Percentiles rank a stretch among this genome's conserved stretches.
Conservation (phyloP, 257 asterid species). For the Nicotiana knightiana region DNA sequence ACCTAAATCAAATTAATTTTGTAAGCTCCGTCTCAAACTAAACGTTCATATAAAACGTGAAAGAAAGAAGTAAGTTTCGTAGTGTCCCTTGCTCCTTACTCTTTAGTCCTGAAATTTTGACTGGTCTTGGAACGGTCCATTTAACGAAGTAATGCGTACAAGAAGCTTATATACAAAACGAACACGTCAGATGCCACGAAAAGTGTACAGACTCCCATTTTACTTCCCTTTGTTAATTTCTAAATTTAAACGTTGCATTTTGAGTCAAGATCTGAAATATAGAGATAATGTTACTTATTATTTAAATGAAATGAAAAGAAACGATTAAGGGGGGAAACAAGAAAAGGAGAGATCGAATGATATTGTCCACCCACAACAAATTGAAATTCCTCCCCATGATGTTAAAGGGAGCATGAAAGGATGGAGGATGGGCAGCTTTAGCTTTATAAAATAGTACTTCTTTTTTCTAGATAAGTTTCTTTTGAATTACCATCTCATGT, state of each 20-base stretch:
- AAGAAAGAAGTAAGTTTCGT: too few relatives aligned
- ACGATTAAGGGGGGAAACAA: background rate
- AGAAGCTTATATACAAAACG: background rate
- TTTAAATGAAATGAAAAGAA: background rate
- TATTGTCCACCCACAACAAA: background rate
- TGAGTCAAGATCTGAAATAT: too few relatives aligned
- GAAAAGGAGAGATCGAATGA: slow-evolving; percentile 4
- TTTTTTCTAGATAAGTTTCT: background rate
- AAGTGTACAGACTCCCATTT: background rate
- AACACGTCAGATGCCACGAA: background rate
- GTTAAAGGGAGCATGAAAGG: background rate
- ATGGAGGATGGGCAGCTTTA: slow-evolving; percentile 6
- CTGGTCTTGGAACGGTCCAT: slow-evolving; percentile 1
- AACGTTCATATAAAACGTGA: too few relatives aligned
- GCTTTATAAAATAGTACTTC: background rate
- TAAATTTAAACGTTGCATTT: too few relatives aligned
- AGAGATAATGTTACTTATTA: background rate
- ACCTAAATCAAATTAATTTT: background rate
- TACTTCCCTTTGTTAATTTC: background rate
- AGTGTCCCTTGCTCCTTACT: too few relatives aligned
- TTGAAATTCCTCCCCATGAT: background rate
- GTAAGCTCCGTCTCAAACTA: too few relatives aligned
- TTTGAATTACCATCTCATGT: background rate
- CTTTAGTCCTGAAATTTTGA: background rate
- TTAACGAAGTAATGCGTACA: background rate